Conservation (phyloP, 805 yeast genomes). For the Zygoascus flipseniorum region DNA sequence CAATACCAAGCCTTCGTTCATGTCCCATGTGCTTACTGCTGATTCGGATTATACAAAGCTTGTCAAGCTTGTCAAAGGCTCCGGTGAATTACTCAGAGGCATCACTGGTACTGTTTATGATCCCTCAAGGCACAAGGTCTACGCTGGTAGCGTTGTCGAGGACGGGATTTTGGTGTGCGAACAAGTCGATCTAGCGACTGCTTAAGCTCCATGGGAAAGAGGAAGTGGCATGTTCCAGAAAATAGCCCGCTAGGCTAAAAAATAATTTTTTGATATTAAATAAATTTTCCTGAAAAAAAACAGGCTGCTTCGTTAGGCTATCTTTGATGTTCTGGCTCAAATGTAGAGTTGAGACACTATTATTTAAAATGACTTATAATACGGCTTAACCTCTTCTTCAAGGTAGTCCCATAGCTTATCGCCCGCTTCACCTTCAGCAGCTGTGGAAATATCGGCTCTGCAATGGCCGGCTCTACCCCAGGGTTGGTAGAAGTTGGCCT, state of each 20-base stretch:
- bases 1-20: not conserved
- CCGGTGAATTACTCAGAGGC: not conserved
- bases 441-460: slow-evolving; percentile 31
- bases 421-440: slow-evolving; percentile 26
- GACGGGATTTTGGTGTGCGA: not conserved
- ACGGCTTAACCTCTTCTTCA: slow-evolving; percentile 19
- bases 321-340: no score
- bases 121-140: not conserved
- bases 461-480: slow-evolving; percentile 34
- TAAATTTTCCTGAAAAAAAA: no score
- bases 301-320: no score
- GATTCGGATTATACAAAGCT: not conserved
- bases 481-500: slow-evolving; percentile 34
- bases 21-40: not conserved
- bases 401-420: slow-evolving; percentile 30
- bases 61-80: not conserved
- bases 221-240: no score
- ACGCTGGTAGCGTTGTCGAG: not conserved
- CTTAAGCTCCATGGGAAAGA: no score
- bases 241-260: no score
- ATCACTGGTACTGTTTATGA: not conserved
- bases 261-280: no score
- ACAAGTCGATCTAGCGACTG: no score
- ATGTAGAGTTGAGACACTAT: no score
- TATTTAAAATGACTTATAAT: not conserved